Evolutionary conservation across 2,329 filamentous ascomycete species (phyloP), one percentile per base, ranked within the genome.

Genomic region (Stromatinia cepivora): DNA sequence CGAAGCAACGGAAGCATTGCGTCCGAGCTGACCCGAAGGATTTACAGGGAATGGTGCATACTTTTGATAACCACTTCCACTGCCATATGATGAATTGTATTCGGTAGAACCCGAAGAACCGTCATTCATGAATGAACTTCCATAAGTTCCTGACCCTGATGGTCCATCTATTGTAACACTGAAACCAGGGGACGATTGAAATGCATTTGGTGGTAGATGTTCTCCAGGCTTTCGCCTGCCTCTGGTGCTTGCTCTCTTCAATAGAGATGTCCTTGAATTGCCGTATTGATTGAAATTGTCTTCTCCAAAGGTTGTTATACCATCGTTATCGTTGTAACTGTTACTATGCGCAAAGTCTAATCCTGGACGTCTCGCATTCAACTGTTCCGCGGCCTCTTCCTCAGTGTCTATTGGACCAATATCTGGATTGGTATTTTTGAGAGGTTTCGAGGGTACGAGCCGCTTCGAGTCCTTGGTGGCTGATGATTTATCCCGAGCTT

Each of bases 391-490:
- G 34, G 84, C 81, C 7, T 76, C 73, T 36, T 75, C 75, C 73
- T 84, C 81, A 4, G 71, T 66, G 13, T 58, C 64, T 67, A 75
- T 70, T 76, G 76, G 56, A n/a, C 72, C 70, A 28, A 70, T 56
- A 64, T 69, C 71, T 25, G 66, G 67, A 28, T 56, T 62, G 20
- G 58, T 71, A 57, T 57, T 66, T 48, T 69, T 71, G 2, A 10
- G 74, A n/a, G 65, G 9, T 31, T 72, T 64, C 0, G 72, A 70
- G 2, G 91, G 90, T 8, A 91, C 82, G 76, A 96, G 80, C 46
- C 92, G 88, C 67, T 82, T 83, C 6, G 84, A 87, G 71, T 92
- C 88, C 77, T 91, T 90, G 1, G 83, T 82, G 69, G 86, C 81
- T 1, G 82, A 82, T 46, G 86, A 85, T 66, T 86, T 84, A 3